Evolutionary conservation across 208 protist species (phyloP).

Genomic region (Leishmania aethiopica): DNA sequence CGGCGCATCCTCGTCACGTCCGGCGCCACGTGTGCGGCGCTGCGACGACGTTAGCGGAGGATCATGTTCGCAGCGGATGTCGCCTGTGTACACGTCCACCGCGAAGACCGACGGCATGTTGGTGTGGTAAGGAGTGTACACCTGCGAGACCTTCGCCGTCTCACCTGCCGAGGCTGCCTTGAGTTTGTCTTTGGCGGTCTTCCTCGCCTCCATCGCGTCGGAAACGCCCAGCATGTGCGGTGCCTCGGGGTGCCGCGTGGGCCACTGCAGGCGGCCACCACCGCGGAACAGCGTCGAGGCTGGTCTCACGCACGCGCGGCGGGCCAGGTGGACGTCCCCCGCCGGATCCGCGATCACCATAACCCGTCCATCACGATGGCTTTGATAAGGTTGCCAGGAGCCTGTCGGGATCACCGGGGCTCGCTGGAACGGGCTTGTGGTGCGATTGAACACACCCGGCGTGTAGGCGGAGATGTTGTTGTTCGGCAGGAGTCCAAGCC

Average conservation of each 20-base stretch:
- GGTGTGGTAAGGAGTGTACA: conserved; percentile 40
- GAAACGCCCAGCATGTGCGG: conserved; percentile 20
- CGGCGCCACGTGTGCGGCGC: neutral
- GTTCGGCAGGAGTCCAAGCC: conserved; percentile 19
- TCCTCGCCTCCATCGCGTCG: conserved; percentile 27
- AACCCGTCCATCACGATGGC: conserved; percentile 6
- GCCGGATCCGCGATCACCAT: conserved; percentile 56
- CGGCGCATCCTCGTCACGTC: neutral
- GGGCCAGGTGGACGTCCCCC: conserved; percentile 47
- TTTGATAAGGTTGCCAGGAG: conserved; percentile 53
- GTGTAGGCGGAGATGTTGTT: conserved; percentile 19
- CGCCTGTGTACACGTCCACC: conserved; percentile 42
- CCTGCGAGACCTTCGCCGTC: conserved; percentile 1
- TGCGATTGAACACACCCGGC: conserved; percentile 16
- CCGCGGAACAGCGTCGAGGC: conserved; percentile 43
- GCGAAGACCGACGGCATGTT: conserved; percentile 50
- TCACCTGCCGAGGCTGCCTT: conserved; percentile 24
- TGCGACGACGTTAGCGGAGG: conserved; percentile 3
- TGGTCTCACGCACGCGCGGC: conserved; percentile 46
- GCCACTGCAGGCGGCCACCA: conserved; percentile 39
- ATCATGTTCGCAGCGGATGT: conserved; percentile 40
- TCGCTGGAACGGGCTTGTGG: conserved; percentile 21
- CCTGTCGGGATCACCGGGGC: conserved; percentile 39
- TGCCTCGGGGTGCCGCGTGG: conserved; percentile 29
- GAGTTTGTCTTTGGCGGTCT: conserved; percentile 34